Conservation (phyloP, 2,329 filamentous ascomycete genomes). For the Sordariomycetes sp. region DNA sequence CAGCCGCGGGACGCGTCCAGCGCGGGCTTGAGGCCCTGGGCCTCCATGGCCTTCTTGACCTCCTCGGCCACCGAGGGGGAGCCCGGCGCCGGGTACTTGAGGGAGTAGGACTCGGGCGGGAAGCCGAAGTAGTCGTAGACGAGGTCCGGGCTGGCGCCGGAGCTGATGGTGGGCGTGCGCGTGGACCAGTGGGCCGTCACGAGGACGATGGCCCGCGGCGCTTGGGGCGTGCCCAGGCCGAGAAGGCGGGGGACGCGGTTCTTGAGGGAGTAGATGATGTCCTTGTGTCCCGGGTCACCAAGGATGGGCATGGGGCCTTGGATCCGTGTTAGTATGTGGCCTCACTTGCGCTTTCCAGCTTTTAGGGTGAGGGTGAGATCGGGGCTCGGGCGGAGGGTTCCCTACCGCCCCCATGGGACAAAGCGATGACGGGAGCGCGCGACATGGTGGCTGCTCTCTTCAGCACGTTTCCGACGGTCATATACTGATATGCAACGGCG, state of each 20-base stretch:
- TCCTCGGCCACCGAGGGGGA: constrained; percentile 39
- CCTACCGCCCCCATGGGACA: constrained; percentile 37
- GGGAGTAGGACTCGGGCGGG: constrained; percentile 39
- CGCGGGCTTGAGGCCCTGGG: constrained; percentile 29
- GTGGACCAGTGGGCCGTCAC: constrained; percentile 50
- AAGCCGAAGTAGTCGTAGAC: constrained; percentile 52
- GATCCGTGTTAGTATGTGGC: background rate
- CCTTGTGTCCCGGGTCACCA: constrained; percentile 39
- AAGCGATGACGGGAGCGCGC: constrained; percentile 31
- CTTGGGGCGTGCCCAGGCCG: constrained; percentile 36
- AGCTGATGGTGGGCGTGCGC: constrained; percentile 37
- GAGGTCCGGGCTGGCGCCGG: constrained; percentile 31
- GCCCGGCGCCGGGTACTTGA: constrained; percentile 46
- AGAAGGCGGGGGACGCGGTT: constrained; percentile 44
- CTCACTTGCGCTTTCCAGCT: background rate
- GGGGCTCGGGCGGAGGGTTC: constrained; percentile 5
- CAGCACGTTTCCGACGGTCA: background rate
- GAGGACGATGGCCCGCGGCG: constrained; percentile 40
- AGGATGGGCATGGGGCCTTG: constrained; percentile 46
- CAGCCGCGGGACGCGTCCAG: constrained; percentile 33
- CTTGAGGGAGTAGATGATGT: constrained; percentile 39
- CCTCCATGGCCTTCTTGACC: constrained; percentile 31
- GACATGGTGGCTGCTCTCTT: constrained; percentile 19
- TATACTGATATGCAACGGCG: background rate
- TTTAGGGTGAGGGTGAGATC: background rate